These are phyloP conservation scores for Globisporangium nodosum DNA, from an alignment of 352 stramenopile species.

Conservation along the genomic window DNA sequence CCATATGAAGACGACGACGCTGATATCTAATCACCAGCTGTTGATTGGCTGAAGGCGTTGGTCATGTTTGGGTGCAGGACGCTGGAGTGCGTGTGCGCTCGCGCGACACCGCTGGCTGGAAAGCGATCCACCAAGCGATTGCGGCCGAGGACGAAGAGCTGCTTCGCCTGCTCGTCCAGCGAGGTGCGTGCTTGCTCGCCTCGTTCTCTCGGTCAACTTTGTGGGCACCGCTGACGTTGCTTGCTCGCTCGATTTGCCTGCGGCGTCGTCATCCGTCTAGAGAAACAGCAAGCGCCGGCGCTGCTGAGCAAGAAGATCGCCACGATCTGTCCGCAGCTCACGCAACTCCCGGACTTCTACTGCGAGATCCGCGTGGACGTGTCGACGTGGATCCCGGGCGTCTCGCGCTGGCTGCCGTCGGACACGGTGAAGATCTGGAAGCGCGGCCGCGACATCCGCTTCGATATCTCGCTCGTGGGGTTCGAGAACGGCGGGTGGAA, in stretches of 20 bases:
- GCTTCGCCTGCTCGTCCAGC: slow-evolving; percentile 41
- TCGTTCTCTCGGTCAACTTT: neutral
- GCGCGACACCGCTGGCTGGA: slow-evolving; percentile 52
- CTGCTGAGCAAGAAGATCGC: slow-evolving; percentile 49
- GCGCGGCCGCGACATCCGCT: slow-evolving; percentile 43
- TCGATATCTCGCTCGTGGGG: slow-evolving; percentile 60
- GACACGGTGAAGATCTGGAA: slow-evolving; percentile 81
- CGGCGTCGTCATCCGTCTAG: slow-evolving; percentile 4
- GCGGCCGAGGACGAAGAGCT: slow-evolving; percentile 58
- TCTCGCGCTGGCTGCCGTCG: slow-evolving; percentile 62
- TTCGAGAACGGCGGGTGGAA: slow-evolving; percentile 60
- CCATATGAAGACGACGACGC: neutral
- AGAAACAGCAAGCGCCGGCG: slow-evolving; percentile 54
- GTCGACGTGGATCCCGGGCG: slow-evolving; percentile 63
- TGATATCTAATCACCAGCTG: neutral
- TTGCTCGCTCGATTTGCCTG: neutral
- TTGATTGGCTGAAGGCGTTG: neutral
- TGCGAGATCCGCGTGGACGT: slow-evolving; percentile 62
- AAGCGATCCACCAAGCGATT: slow-evolving; percentile 57
- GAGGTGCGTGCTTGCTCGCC: slow-evolving; percentile 15
- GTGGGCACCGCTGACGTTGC: neutral
- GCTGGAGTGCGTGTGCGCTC: slow-evolving; percentile 58
- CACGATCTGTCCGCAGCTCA: slow-evolving; percentile 35
- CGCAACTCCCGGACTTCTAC: slow-evolving; percentile 54
- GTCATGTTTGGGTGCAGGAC: slow-evolving; percentile 18